Evolutionary conservation across 2,329 filamentous ascomycete species (phyloP).

Genomic region (Aspergillus cejpii): DNA sequence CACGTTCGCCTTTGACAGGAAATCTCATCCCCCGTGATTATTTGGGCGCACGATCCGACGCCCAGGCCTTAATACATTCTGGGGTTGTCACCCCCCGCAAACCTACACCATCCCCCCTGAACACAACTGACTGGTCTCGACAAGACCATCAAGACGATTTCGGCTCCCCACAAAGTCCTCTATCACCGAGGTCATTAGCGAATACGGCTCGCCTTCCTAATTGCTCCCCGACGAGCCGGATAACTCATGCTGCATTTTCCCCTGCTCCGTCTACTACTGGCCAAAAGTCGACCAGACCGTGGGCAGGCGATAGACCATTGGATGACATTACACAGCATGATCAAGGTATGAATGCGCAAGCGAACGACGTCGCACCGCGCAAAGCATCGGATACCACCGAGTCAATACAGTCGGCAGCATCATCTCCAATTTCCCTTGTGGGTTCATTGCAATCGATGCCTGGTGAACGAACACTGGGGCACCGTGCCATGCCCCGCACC

Average conservation of each 20-base stretch:
- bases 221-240: constrained; percentile 17
- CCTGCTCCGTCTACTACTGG: constrained; percentile 20
- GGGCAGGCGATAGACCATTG: constrained; percentile 11
- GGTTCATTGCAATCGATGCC: constrained; percentile 27
- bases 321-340: constrained; percentile 19
- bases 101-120: constrained; percentile 27
- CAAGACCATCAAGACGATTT: constrained; percentile 18
- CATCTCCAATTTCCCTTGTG: constrained; percentile 25
- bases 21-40: constrained; percentile 35
- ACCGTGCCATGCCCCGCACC: constrained; percentile 55
- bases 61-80: constrained; percentile 18
- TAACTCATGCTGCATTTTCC: constrained; percentile 29
- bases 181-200: constrained; percentile 22
- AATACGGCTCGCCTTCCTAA: constrained; percentile 20
- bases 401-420: constrained; percentile 26
- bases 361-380: constrained; percentile 20
- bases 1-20: constrained; percentile 15
- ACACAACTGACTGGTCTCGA: constrained; percentile 23
- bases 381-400: constrained; percentile 24
- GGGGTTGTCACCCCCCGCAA: constrained; percentile 23
- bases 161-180: constrained; percentile 21
- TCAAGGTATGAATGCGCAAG: constrained; percentile 19
- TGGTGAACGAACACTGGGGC: constrained; percentile 24
- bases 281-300: constrained; percentile 16
- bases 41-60: constrained; percentile 27